Conservation (phyloP, 768 basidiomycete species). For the Hericium alpestre region DNA sequence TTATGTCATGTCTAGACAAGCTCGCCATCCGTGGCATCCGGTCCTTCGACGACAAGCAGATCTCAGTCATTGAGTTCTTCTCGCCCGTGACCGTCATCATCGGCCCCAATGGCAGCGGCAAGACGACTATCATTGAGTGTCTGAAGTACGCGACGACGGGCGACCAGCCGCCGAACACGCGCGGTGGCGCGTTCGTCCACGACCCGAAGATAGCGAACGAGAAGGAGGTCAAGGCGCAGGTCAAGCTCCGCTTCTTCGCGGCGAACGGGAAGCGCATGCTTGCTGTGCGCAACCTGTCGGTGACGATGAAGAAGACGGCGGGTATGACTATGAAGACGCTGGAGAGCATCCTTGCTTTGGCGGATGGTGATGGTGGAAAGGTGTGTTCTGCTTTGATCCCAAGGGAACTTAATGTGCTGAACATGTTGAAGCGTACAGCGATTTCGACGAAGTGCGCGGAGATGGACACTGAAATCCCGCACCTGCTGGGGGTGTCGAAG, state of each 20-base stretch:
- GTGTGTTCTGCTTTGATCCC: constrained; percentile 33
- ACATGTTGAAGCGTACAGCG: constrained; percentile 50
- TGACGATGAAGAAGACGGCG: constrained; percentile 82
- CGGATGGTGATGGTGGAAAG: constrained; percentile 70
- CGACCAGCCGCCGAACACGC: constrained; percentile 93
- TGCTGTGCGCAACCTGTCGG: constrained; percentile 81
- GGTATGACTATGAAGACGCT: constrained; percentile 95
- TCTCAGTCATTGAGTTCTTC: constrained; percentile 93
- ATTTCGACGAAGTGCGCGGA: constrained; percentile 98
- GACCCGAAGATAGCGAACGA: constrained; percentile 99
- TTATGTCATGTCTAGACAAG: constrained; percentile 80
- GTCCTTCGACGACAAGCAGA: constrained; percentile 91
- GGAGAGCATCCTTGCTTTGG: constrained; percentile 77
- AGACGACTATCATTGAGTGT: constrained; percentile 99
- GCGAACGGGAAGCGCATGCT: constrained; percentile 87
- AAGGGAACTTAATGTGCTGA: not conserved
- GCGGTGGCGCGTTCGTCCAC: constrained; percentile 97
- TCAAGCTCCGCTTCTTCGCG: constrained; percentile 86
- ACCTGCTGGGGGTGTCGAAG: constrained; percentile 89
- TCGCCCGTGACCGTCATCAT: constrained; percentile 97
- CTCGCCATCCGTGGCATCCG: constrained; percentile 91
- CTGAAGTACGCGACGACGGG: constrained; percentile 98
- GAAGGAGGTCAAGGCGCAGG: constrained; percentile 98
- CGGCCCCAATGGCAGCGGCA: constrained; percentile 96
- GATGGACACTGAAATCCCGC: constrained; percentile 90